Base-by-base conservation (phyloP, 2,329 filamentous ascomycete species). In the Calonectria pseudoreteaudii region DNA sequence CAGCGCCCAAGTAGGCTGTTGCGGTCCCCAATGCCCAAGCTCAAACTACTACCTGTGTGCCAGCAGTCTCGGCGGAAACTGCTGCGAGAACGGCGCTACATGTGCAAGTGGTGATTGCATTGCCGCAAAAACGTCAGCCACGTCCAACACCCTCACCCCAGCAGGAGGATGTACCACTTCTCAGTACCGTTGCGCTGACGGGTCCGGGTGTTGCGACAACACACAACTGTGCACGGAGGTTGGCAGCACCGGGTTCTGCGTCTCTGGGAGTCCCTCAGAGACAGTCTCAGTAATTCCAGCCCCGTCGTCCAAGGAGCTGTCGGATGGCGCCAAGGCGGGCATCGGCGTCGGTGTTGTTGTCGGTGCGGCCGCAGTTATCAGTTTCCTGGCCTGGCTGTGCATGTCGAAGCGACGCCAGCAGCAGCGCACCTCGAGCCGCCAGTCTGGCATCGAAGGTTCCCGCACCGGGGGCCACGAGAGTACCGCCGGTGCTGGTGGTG, bases 291-390 rank as follows among this genome's bases (percentile, higher is more conserved):
- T 84, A 16, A 74, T 82, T 26, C 81, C 81, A 2, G 79, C 81
- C 1, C 77, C 83, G 3, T 73, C 76, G 7, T 66, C 66, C 65
- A 68, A 60, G 3, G 80, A 81, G 3, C 80, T 91, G 8, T 88
- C 88, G 1, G 80, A 85, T 1, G 89, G 88, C 0, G 90, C 89
- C 3, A 90, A 88, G 77, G 90, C 88, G 0, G 91, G 91, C 3
- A 88, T 93, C n/a, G 90, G 87, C 8, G 84, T 89, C 0, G 91
- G 89, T 23, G 86, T 89, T 4, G 85, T 88, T 1, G 80, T 89
- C 0, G 88, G 83, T 34, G 85, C 83, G 1, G 83, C 85, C 4
- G 56, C 86, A 8, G 50, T 90, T 18, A 82, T 90, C 47, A 88
- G 85, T 4, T 79, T 78, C 4, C 74, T 86, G 20, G 84, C 86